Base-by-base conservation (phyloP, 306 rosid species). In the Quercus agrifolia region DNA sequence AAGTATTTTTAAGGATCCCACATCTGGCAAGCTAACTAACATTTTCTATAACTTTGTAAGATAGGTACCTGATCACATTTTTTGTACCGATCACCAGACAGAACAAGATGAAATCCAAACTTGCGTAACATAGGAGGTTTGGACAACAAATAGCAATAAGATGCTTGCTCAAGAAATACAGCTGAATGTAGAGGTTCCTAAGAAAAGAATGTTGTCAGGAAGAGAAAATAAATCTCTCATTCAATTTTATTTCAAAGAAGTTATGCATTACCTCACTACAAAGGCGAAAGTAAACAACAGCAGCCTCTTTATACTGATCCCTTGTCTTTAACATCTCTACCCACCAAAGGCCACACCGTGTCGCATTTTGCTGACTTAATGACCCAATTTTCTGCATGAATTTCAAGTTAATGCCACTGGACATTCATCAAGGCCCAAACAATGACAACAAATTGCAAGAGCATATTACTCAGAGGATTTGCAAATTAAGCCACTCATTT, bases 111-210 rank as follows among this genome's bases (percentile, higher is more conserved):
- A 89, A 95, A 95, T 81, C 99, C 99, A 81, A 89, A 91, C 85
- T 95, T 95, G 83, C 94, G 97, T 68, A 89, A 82, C 98, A 95
- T 87, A 78, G 98, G 94, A 80, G 99, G 99, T 80, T 86, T 90
- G 78, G 98, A 89, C 86, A 90, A 56, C 86, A 91, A 84, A 88
- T 91, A 95, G 83, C 99, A 95, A 84, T 91, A 91, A 9, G 99
- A 91, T 56, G 99, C 99, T 91, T 95, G 99, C 90, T 95, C 99
- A 74, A 93, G 98, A 96, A 95, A 93, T 73, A 95, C 98, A 66
- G 98, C 99, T 52, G 99, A 91, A 80, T 86, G 96, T 78, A 95
- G 87, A 75, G 88, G 90, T 79, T 95, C 99, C 99, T 95, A 79
- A 72, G 66, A 72, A 73, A 68, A 85, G 70, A 73, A 78, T 83